Conservation (phyloP, 2,329 filamentous ascomycete genomes). For the Cladosporium sphaerospermum region DNA sequence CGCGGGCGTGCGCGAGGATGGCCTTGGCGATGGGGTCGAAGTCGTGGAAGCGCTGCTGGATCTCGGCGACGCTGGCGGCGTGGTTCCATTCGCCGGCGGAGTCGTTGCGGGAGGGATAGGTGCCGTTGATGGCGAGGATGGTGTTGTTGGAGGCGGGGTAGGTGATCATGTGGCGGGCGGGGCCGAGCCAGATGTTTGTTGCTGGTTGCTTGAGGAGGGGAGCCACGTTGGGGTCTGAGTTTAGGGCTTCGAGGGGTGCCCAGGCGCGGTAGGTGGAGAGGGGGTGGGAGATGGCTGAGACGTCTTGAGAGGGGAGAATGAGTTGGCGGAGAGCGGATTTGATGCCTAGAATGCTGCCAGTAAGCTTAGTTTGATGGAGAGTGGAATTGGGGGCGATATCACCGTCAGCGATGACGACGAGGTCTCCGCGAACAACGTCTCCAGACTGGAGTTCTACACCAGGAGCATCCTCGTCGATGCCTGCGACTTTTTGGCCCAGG, state of each 20-base stretch:
- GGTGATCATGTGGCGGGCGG: slow-evolving; percentile 6
- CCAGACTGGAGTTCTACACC: not conserved
- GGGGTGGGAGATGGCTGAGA: not conserved
- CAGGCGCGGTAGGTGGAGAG: slow-evolving; percentile 4
- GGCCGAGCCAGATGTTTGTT: slow-evolving; percentile 8
- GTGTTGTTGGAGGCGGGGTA: slow-evolving; percentile 3
- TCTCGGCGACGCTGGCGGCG: slow-evolving; percentile 1
- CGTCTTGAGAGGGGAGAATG: not conserved
- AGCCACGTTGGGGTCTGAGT: not conserved
- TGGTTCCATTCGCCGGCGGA: slow-evolving; percentile 7
- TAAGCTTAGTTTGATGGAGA: too few species aligned
- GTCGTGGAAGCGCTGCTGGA: slow-evolving; percentile 10
- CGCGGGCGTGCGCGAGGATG: slow-evolving; percentile 25
- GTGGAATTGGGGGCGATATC: not conserved
- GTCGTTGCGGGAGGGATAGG: slow-evolving; percentile 5
- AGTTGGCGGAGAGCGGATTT: slow-evolving; percentile 1
- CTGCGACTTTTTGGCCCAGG: not conserved
- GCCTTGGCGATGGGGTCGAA: slow-evolving; percentile 4
- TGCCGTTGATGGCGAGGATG: slow-evolving; percentile 10
- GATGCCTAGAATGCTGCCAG: not conserved
- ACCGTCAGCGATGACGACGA: slow-evolving; percentile 4
- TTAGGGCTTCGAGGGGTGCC: slow-evolving; percentile 2
- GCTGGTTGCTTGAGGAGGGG: not conserved
- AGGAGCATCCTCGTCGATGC: not conserved
- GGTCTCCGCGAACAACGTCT: not conserved